Percentiles rank a stretch among this genome's conserved stretches.
These are phyloP conservation scores for Polychaeton citri DNA, from an alignment of 2,329 filamentous ascomycete species.

Conservation along the genomic window DNA sequence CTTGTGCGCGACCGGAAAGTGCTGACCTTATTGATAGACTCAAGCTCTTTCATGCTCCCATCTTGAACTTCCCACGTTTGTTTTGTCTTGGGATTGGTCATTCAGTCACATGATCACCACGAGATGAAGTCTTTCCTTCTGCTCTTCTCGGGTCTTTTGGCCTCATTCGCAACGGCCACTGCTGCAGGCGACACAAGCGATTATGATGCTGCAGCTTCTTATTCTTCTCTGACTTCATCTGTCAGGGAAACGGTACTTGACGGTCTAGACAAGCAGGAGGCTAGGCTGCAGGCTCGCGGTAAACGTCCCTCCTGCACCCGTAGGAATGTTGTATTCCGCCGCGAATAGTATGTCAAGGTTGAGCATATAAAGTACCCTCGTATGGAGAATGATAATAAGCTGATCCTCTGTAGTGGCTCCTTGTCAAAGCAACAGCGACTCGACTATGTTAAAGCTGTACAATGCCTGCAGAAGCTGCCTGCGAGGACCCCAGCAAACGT, in stretches of 20 bases:
- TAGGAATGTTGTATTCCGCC: not conserved
- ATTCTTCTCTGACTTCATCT: not conserved
- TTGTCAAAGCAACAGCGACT: not conserved
- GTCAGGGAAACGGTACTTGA: not conserved
- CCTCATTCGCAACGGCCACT: no score
- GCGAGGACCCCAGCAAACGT: slow-evolving; percentile 3
- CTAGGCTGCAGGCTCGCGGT: not conserved
- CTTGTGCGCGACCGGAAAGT: no score
- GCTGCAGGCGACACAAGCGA: no score
- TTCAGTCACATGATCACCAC: no score
- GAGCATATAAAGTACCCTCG: not conserved
- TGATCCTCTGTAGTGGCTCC: not conserved
- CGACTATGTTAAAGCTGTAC: slow-evolving; percentile 5
- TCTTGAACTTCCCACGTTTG: no score
- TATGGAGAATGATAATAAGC: not conserved
- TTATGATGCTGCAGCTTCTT: not conserved
- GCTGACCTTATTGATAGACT: no score
- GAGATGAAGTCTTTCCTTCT: no score
- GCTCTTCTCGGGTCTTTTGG: no score
- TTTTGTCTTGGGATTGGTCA: no score
- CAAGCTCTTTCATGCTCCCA: no score
- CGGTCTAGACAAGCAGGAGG: not conserved
- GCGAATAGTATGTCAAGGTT: not conserved
- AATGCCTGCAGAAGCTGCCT: slow-evolving; percentile 9
- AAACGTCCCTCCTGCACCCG: not conserved